phyloP scores from a whole-genome alignment of 345 rosid genomes.

The Aegle marmelos region DNA sequence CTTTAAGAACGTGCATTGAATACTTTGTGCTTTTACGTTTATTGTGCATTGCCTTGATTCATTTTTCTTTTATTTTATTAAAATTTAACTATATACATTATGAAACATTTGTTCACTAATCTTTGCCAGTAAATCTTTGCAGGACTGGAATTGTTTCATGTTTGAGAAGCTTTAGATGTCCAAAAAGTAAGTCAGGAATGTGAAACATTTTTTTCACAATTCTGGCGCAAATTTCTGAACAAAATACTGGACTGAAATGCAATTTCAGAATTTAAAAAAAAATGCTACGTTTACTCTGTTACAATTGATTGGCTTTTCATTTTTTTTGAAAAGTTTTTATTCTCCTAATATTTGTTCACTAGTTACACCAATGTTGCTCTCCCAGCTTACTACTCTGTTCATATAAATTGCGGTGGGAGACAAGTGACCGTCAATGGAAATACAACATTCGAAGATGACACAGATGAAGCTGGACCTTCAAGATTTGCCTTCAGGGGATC shows the following conservation, averaged over 20 bases:
- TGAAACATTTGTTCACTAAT: too few relatives aligned
- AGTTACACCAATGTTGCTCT: background rate
- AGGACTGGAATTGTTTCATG: slow-evolving; percentile 19
- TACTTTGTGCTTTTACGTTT: background rate
- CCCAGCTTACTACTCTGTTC: slow-evolving; percentile 26
- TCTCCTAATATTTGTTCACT: background rate
- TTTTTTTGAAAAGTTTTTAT: background rate
- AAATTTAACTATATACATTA: background rate
- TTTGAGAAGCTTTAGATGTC: slow-evolving; percentile 18
- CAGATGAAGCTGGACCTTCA: slow-evolving; percentile 23
- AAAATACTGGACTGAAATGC: background rate
- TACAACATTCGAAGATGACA: slow-evolving; percentile 30
- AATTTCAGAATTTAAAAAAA: background rate
- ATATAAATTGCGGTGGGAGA: slow-evolving; percentile 46
- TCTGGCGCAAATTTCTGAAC: background rate
- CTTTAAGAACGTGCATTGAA: background rate
- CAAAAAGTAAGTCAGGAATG: slow-evolving; percentile 23
- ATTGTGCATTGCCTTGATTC: background rate
- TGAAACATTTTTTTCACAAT: background rate
- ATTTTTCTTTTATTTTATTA: background rate
- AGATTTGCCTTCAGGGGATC: slow-evolving; percentile 8
- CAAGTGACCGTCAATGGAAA: slow-evolving; percentile 1
- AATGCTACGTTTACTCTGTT: background rate
- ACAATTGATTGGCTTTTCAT: background rate
- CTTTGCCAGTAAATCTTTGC: background rate